Evolutionary conservation across 495 filamentous ascomycete genomes (phyloP).

Genomic region (Margaritispora aquatica): DNA sequence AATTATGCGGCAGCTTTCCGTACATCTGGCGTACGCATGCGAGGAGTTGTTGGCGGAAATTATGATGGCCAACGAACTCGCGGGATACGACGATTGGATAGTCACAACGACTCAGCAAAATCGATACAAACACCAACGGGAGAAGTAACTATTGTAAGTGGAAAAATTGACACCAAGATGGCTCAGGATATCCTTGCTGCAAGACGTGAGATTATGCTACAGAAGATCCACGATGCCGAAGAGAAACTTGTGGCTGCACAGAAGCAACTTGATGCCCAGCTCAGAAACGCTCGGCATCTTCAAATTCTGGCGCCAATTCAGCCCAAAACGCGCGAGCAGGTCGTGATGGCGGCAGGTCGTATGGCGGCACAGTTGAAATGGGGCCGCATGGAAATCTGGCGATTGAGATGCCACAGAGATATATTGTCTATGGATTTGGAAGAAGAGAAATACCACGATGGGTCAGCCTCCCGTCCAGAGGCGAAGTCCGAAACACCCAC

Average conservation of each 20-base stretch:
- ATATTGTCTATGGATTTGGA: slow-evolving; percentile 80
- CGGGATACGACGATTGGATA: slow-evolving; percentile 62
- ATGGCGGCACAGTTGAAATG: slow-evolving; percentile 89
- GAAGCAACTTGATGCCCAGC: slow-evolving; percentile 70
- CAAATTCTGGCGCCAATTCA: slow-evolving; percentile 85
- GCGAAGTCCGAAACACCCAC: slow-evolving; percentile 1
- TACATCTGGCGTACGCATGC: slow-evolving; percentile 84
- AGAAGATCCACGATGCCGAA: slow-evolving; percentile 78
- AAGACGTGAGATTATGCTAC: slow-evolving; percentile 70
- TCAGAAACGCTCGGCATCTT: slow-evolving; percentile 90
- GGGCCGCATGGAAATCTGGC: slow-evolving; percentile 91
- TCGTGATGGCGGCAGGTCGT: slow-evolving; percentile 76
- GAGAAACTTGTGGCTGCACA: slow-evolving; percentile 69
- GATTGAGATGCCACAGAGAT: slow-evolving; percentile 82
- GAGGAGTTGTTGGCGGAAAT: slow-evolving; percentile 75
- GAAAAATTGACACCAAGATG: slow-evolving; percentile 71
- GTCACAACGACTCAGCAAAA: slow-evolving; percentile 41
- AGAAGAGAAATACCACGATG: slow-evolving; percentile 47
- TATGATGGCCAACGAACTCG: slow-evolving; percentile 79
- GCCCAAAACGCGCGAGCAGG: slow-evolving; percentile 74
- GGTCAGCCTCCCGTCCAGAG: slow-evolving; percentile 7
- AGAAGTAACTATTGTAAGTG: slow-evolving; percentile 60
- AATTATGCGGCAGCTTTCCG: slow-evolving; percentile 95
- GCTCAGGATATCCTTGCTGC: slow-evolving; percentile 76
- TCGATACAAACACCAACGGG: slow-evolving; percentile 63